phyloP scores from a whole-genome alignment of 306 rosid genomes.

The Astragalus glycyphyllos region DNA sequence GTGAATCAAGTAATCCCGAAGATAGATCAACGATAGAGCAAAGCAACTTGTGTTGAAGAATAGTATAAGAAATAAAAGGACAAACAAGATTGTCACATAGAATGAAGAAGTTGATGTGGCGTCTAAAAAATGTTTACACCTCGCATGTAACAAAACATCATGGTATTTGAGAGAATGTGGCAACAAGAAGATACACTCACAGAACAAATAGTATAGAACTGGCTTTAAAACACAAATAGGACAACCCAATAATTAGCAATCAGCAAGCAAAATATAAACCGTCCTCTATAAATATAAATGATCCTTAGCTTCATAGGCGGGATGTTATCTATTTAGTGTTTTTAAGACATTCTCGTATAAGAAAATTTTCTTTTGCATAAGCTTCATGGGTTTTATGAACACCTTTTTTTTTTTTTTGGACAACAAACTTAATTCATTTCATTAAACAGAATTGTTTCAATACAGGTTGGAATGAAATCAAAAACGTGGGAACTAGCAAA shows the following conservation, averaged over 20 bases:
- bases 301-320: too few relatives aligned
- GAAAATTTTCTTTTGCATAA: too few relatives aligned
- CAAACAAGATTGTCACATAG: too few relatives aligned
- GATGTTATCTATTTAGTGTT: too few relatives aligned
- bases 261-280: background rate
- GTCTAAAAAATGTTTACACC: background rate
- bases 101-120: slow-evolving; percentile 2
- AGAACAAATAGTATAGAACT: background rate
- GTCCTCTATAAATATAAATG: background rate
- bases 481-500: too few relatives aligned
- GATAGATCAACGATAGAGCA: background rate
- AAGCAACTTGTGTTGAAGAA: background rate
- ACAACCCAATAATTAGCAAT: background rate
- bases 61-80: background rate
- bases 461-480: too few relatives aligned
- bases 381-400: too few relatives aligned
- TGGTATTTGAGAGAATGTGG: background rate
- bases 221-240: background rate
- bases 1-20: slow-evolving; percentile 10
- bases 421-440: too few relatives aligned
- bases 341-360: too few relatives aligned
- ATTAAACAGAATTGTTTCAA: too few relatives aligned
- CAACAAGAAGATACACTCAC: slow-evolving; percentile 5
- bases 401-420: too few relatives aligned
- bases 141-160: background rate